phyloP scores from a whole-genome alignment of 495 filamentous ascomycete species.

The Talaromyces stipitatus region DNA sequence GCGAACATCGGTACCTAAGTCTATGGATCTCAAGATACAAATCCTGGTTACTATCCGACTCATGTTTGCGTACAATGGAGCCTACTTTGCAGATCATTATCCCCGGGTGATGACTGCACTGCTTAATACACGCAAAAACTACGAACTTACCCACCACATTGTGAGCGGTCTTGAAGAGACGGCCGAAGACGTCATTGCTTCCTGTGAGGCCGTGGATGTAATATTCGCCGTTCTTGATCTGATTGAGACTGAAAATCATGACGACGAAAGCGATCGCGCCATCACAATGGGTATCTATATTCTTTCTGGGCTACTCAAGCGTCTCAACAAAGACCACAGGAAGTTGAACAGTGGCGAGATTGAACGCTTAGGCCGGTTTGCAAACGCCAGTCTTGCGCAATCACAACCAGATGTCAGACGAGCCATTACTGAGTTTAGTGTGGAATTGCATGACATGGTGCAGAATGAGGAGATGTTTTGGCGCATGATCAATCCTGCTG shows the following conservation, averaged over 20 bases:
- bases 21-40: slow-evolving; percentile 76
- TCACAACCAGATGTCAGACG: slow-evolving; percentile 71
- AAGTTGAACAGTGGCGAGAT: slow-evolving; percentile 13
- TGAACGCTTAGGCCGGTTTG: slow-evolving; percentile 44
- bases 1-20: slow-evolving; percentile 34
- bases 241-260: slow-evolving; percentile 26
- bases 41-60: slow-evolving; percentile 72
- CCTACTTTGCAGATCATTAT: slow-evolving; percentile 57
- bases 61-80: slow-evolving; percentile 59
- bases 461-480: slow-evolving; percentile 55
- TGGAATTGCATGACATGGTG: slow-evolving; percentile 62
- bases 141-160: slow-evolving; percentile 46
- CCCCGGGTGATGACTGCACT: slow-evolving; percentile 58
- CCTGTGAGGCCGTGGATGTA: slow-evolving; percentile 35
- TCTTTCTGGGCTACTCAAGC: slow-evolving; percentile 34
- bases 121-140: slow-evolving; percentile 53
- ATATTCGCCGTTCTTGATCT: slow-evolving; percentile 45
- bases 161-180: slow-evolving; percentile 51
- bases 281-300: slow-evolving; percentile 54
- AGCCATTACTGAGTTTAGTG: slow-evolving; percentile 69
- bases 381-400: slow-evolving; percentile 56
- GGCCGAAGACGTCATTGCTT: slow-evolving; percentile 42
- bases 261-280: slow-evolving; percentile 23
- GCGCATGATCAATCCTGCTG: slow-evolving; percentile 51
- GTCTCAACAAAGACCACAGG: slow-evolving; percentile 15